These are phyloP conservation scores for Arthrobotrys iridis DNA, from an alignment of 2,329 filamentous ascomycete genomes.

Conservation along the genomic window DNA sequence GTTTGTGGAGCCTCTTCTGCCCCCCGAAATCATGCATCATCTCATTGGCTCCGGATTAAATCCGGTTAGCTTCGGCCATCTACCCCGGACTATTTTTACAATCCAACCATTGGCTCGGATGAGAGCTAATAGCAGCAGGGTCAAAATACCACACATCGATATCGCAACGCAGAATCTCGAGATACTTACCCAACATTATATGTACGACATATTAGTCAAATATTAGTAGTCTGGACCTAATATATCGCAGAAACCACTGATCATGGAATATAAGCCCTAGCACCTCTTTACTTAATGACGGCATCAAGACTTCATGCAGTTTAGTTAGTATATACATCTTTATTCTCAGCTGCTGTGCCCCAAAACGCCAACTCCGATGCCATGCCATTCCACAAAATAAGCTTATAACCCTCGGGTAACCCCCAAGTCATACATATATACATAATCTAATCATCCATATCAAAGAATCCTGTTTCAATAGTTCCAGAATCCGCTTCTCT, in stretches of 20 bases:
- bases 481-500: neutral
- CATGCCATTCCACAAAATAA: neutral
- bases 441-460: conserved; percentile 43
- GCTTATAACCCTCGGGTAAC: neutral
- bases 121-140: conserved; percentile 12
- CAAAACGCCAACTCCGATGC: conserved; percentile 1
- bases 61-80: conserved; percentile 43
- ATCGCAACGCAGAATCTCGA: neutral
- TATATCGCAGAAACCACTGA: too few species aligned
- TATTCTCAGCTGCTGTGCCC: too few species aligned
- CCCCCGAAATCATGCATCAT: conserved; percentile 19
- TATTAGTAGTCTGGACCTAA: too few species aligned
- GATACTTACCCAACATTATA: too few species aligned
- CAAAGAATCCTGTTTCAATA: conserved; percentile 7
- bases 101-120: conserved; percentile 35
- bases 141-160: conserved; percentile 1
- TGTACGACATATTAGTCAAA: too few species aligned
- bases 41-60: conserved; percentile 36
- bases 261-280: too few species aligned
- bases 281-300: too few species aligned
- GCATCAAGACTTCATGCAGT: too few species aligned
- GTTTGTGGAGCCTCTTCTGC: conserved; percentile 25
- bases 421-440: neutral
- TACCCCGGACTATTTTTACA: conserved; percentile 36
- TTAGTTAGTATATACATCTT: too few species aligned